Evolutionary conservation across 306 rosid genomes (phyloP), one percentile per base, ranked within the genome.

Genomic region (Rubus parviflorus): DNA sequence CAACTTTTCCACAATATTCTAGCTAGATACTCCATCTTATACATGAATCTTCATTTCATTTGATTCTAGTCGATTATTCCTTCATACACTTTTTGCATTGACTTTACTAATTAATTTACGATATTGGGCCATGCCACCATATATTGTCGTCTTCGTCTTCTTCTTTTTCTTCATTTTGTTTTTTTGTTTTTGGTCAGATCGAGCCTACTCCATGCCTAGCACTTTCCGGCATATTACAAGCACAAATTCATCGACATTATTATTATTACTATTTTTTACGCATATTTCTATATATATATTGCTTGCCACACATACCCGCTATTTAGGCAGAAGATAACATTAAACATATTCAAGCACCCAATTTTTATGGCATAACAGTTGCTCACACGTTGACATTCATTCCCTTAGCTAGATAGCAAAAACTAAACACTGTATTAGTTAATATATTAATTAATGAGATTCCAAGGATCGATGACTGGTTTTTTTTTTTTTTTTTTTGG

Each of bases 361-460:
- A 30, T 6, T 61, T 20, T 9, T 4, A 57, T 20, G 37, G 13
- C 35, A 20, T 9, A 2, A 20, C 13, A 22, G 8, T 20, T 60
- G 41, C 66, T 25, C 42, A 14, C 43, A 62, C 2, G 67, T 62
- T 62, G 67, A 62, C 67, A 35, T 62, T 62, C 67, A 62, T 62
- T 61, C 43, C 67, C 40, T 16, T 35, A 6, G 14, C 1, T 13
- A 30, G 41, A 4, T 30, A 3, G 63, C 66, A 61, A 6, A 61
- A 61, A 37, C 67, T 14, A 14, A 60, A 62, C n/a, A n/a, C n/a
- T n/a, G n/a, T 61, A 5, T 45, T 45, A 45, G 8, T 45, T 45
- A 6, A 6, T 45, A 5, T 1, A 45, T 6, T 45, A 45, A 25
- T 25, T 14, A 0, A 15, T 62, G 67, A 30, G 67, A 62, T 14